A percentile compares a stretch with the other conserved stretches of the same genome.
phyloP scores from a whole-genome alignment of 2,329 filamentous ascomycete genomes.

The Harringtonia lauricola region DNA sequence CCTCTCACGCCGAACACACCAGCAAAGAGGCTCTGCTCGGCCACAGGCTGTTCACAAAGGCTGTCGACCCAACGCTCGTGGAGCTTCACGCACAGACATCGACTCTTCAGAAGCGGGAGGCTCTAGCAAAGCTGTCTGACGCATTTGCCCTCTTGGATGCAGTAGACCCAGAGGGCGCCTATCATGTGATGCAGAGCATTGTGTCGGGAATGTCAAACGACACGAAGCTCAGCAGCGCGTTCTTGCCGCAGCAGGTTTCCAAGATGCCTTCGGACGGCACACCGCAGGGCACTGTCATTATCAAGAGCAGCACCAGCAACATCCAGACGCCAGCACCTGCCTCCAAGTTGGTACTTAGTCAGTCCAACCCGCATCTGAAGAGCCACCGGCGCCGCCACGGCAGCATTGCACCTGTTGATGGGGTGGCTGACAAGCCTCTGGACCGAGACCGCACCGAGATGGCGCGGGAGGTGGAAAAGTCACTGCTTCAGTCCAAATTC shows the following conservation, averaged over 20 bases:
- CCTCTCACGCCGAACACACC: conserved; percentile 33
- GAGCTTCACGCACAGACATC: conserved; percentile 77
- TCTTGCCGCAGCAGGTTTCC: conserved; percentile 25
- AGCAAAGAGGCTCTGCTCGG: conserved; percentile 79
- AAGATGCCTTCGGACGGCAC: conserved; percentile 31
- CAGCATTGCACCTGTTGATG: conserved; percentile 20
- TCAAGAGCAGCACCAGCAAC: conserved; percentile 35
- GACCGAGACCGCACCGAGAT: conserved; percentile 24
- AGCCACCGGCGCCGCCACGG: conserved; percentile 60
- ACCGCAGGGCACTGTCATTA: conserved; percentile 44
- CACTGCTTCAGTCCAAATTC: conserved; percentile 38
- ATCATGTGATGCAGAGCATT: conserved; percentile 70
- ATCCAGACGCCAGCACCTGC: conserved; percentile 32
- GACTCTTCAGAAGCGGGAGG: conserved; percentile 60
- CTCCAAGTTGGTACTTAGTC: conserved; percentile 62
- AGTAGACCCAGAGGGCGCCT: conserved; percentile 81
- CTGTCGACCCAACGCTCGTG: conserved; percentile 71
- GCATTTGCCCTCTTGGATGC: conserved; percentile 78
- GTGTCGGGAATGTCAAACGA: conserved; percentile 64
- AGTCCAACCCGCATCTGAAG: conserved; percentile 77
- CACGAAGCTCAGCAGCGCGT: conserved; percentile 46
- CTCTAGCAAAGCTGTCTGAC: conserved; percentile 70
- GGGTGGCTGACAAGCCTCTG: conserved; percentile 22
- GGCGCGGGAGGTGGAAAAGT: conserved; percentile 32
- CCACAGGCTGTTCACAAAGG: conserved; percentile 68